Conservation (phyloP, 805 yeast species). For the Candida sithepensis region DNA sequence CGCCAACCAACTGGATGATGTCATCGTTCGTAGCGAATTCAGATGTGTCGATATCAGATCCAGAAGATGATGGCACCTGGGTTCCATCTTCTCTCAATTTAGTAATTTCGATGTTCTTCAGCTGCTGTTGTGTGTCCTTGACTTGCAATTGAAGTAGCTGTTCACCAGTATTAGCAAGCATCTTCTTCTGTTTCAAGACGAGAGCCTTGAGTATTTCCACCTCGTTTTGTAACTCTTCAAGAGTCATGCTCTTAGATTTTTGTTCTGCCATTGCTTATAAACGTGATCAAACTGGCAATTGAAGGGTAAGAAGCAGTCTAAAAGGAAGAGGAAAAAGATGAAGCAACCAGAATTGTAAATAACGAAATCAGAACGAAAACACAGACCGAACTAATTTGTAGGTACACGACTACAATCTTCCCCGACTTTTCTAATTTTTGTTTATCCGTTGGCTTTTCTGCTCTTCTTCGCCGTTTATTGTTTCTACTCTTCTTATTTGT, state of each 20-base stretch:
- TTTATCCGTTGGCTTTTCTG: too few relatives aligned
- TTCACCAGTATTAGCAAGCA: slow-evolving; percentile 76
- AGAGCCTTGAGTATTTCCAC: slow-evolving; percentile 48
- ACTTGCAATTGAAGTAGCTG: slow-evolving; percentile 71
- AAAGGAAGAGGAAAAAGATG: too few relatives aligned
- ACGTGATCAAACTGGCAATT: too few relatives aligned
- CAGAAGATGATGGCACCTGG: slow-evolving; percentile 1
- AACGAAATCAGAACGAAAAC: too few relatives aligned
- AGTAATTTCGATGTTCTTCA: slow-evolving; percentile 23
- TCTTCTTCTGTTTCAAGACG: slow-evolving; percentile 60
- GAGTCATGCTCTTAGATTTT: slow-evolving; percentile 42
- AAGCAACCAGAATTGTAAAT: too few relatives aligned
- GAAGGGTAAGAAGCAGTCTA: too few relatives aligned
- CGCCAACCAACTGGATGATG: slow-evolving; percentile 80
- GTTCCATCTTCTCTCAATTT: slow-evolving; percentile 18
- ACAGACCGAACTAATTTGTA: too few relatives aligned
- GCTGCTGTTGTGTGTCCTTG: slow-evolving; percentile 39
- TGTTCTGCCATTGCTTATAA: slow-evolving; percentile 35
- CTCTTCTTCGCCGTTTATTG: too few relatives aligned
- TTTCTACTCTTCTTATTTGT: too few relatives aligned
- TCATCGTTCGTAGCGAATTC: slow-evolving; percentile 81
- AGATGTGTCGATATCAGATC: slow-evolving; percentile 36
- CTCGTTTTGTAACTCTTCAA: slow-evolving; percentile 36
- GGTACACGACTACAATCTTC: too few relatives aligned
- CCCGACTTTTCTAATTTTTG: too few relatives aligned